Evolutionary conservation across 768 basidiomycete genomes (phyloP).

Genomic region (Jaapia argillacea): DNA sequence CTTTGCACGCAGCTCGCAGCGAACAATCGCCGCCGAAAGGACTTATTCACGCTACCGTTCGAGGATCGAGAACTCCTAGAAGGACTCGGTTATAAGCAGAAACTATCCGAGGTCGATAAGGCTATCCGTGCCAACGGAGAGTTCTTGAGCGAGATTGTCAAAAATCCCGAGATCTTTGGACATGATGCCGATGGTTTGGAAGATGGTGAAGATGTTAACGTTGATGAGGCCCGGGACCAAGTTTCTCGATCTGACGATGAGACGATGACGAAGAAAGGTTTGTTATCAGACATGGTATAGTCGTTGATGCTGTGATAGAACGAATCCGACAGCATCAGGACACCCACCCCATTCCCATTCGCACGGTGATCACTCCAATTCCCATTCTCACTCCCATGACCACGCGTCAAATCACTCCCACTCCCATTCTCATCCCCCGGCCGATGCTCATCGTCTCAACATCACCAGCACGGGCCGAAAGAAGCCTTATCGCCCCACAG

Average conservation of each 20-base stretch:
- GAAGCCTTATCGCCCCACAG: conserved; percentile 40
- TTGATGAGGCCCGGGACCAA: neutral
- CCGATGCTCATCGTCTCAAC: no score
- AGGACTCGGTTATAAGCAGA: conserved; percentile 63
- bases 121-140: conserved; percentile 75
- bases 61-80: conserved; percentile 64
- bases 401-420: neutral
- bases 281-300: no score
- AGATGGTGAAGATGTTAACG: conserved; percentile 16
- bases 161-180: conserved; percentile 75
- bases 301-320: no score
- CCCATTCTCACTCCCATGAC: conserved; percentile 5
- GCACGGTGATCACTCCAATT: conserved; percentile 15
- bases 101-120: conserved; percentile 70
- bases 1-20: conserved; percentile 33
- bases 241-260: neutral
- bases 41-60: conserved; percentile 58
- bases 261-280: neutral
- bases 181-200: conserved; percentile 28
- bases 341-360: no score
- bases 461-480: no score
- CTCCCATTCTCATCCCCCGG: neutral
- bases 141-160: conserved; percentile 67
- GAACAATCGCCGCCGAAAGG: conserved; percentile 65
- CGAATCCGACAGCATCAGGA: no score